These are phyloP conservation scores for Boletus tomentosulus DNA, from an alignment of 768 basidiomycete genomes.

Conservation along the genomic window DNA sequence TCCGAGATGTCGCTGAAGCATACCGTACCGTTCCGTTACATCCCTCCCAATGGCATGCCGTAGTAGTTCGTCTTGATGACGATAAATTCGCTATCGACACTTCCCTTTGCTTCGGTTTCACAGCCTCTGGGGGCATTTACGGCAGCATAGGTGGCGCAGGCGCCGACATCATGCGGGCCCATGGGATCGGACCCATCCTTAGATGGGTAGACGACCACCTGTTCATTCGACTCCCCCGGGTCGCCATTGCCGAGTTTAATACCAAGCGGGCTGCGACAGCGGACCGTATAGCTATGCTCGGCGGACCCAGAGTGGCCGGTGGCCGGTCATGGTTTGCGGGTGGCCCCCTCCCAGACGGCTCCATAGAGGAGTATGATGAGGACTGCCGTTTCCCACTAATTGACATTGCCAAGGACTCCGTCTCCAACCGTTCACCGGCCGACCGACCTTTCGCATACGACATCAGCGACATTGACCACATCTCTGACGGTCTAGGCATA, in stretches of 20 bases:
- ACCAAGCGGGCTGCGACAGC: no score
- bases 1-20: neutral
- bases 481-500: neutral
- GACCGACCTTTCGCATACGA: no score
- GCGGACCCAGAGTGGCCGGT: no score
- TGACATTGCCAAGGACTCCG: no score
- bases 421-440: no score
- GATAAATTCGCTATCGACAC: conserved; percentile 15
- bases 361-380: no score
- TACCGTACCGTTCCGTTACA: neutral
- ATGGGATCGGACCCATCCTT: conserved; percentile 20
- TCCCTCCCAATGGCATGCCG: neutral
- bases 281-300: no score
- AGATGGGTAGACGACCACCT: conserved; percentile 34
- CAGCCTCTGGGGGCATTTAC: conserved; percentile 19
- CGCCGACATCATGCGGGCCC: neutral
- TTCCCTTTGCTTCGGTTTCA: conserved; percentile 24
- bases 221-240: conserved; percentile 11
- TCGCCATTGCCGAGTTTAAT: no score
- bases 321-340: no score
- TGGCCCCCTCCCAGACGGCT: no score
- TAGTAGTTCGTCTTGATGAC: neutral
- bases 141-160: conserved; percentile 25
- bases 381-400: no score
- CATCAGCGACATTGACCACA: neutral